phyloP scores from a whole-genome alignment of 352 stramenopile species.

The Phytophthora idaei region DNA sequence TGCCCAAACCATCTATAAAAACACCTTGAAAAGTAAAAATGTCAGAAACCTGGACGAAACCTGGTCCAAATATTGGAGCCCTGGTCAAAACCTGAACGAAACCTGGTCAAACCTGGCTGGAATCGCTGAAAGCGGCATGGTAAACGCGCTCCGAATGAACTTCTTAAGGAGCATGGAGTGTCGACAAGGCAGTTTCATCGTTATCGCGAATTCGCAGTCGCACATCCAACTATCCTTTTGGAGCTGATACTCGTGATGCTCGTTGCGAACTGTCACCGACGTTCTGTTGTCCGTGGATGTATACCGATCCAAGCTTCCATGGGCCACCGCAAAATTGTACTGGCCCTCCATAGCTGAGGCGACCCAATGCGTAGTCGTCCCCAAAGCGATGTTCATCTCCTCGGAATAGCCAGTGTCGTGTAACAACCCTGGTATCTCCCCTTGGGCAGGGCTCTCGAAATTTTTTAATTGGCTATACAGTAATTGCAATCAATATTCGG shows the following conservation, averaged over 20 bases:
- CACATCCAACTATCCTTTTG: neutral
- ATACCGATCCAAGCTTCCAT: neutral
- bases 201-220: neutral
- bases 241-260: neutral
- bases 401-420: neutral
- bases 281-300: neutral
- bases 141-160: neutral
- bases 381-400: neutral
- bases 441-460: too few relatives aligned
- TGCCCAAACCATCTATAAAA: too few relatives aligned
- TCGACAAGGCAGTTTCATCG: neutral
- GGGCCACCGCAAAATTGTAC: neutral
- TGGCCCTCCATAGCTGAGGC: neutral
- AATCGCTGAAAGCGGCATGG: neutral
- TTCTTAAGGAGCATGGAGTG: neutral
- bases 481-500: too few relatives aligned
- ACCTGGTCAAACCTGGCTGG: neutral
- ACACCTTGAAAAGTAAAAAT: too few relatives aligned
- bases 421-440: neutral
- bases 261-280: neutral
- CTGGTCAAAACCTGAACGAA: neutral
- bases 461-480: too few relatives aligned
- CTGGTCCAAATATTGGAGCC: too few relatives aligned
- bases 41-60: too few relatives aligned
- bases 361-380: constrained; percentile 6